phyloP scores from a whole-genome alignment of 768 basidiomycete species.

The Kwoniella sp. region DNA sequence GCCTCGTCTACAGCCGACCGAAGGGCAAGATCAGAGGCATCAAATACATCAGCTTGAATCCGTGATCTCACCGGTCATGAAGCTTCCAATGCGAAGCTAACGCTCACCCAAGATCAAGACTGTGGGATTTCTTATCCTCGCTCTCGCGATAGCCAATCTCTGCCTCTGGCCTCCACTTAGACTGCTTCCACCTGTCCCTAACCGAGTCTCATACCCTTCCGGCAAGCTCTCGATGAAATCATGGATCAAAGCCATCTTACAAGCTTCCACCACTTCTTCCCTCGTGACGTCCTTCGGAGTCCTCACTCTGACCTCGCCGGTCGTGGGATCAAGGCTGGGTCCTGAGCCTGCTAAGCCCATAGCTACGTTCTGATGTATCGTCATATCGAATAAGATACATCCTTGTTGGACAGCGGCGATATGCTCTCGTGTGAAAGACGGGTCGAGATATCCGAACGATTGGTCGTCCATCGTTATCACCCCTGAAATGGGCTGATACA shows the following conservation, averaged over 20 bases:
- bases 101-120: slow-evolving; percentile 80
- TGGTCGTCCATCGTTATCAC: slow-evolving; percentile 79
- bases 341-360: slow-evolving; percentile 66
- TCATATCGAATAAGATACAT: slow-evolving; percentile 73
- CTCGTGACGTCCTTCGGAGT: slow-evolving; percentile 63
- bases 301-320: slow-evolving; percentile 43
- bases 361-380: slow-evolving; percentile 81
- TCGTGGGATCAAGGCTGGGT: slow-evolving; percentile 33
- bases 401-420: slow-evolving; percentile 80
- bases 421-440: slow-evolving; percentile 66
- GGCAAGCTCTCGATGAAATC: slow-evolving; percentile 84
- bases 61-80: neutral
- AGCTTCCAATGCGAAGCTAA: slow-evolving; percentile 47
- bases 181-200: slow-evolving; percentile 73
- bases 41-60: neutral
- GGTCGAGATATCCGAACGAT: slow-evolving; percentile 72
- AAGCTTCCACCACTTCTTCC: slow-evolving; percentile 76
- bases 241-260: slow-evolving; percentile 79
- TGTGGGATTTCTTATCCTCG: slow-evolving; percentile 77
- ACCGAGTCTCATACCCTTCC: slow-evolving; percentile 78
- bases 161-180: slow-evolving; percentile 92
- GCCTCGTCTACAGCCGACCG: slow-evolving; percentile 57
- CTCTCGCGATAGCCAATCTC: slow-evolving; percentile 83
- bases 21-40: neutral
- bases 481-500: slow-evolving; percentile 70